phyloP scores from a whole-genome alignment of 2,329 filamentous ascomycete species.

The Phoma sp. region DNA sequence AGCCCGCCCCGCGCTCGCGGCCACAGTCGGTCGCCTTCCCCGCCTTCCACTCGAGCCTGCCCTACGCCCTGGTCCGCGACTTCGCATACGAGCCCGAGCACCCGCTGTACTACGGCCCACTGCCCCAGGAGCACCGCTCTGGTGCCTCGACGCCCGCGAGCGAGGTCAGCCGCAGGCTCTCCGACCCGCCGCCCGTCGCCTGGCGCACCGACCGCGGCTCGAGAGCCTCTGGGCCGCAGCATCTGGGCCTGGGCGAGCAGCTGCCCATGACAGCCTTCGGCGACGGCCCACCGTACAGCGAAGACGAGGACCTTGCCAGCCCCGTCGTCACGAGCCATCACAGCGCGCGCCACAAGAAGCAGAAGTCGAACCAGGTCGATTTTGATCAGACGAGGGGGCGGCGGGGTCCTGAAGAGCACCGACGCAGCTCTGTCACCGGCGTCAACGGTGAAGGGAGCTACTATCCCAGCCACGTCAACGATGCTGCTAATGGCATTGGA shows the following conservation, averaged over 20 bases:
- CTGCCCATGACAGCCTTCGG: conserved; percentile 83
- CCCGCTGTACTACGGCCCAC: conserved; percentile 92
- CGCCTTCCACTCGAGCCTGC: conserved; percentile 80
- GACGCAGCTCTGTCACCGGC: conserved; percentile 53
- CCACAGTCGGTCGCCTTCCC: conserved; percentile 83
- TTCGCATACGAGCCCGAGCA: conserved; percentile 88
- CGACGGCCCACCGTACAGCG: conserved; percentile 84
- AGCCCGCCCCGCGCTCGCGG: conserved; percentile 66
- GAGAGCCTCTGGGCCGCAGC: conserved; percentile 62
- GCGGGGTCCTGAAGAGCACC: conserved; percentile 38
- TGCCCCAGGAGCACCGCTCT: conserved; percentile 73
- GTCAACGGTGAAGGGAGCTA: conserved; percentile 74
- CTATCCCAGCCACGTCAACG: conserved; percentile 72
- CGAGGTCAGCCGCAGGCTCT: conserved; percentile 76
- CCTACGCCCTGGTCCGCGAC: conserved; percentile 91
- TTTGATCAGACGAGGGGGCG: conserved; percentile 48
- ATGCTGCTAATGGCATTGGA: conserved; percentile 73
- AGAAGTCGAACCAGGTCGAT: conserved; percentile 60
- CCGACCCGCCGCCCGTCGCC: conserved; percentile 72
- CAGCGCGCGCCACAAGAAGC: conserved; percentile 77
- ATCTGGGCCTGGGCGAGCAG: conserved; percentile 64
- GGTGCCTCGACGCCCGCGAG: conserved; percentile 84
- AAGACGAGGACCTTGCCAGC: conserved; percentile 93
- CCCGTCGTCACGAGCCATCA: conserved; percentile 75
- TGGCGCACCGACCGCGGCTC: conserved; percentile 73